Percentiles rank a stretch among this genome's conserved stretches.
phyloP scores from a whole-genome alignment of 83 land plant genomes.

The Picea engelmannii region DNA sequence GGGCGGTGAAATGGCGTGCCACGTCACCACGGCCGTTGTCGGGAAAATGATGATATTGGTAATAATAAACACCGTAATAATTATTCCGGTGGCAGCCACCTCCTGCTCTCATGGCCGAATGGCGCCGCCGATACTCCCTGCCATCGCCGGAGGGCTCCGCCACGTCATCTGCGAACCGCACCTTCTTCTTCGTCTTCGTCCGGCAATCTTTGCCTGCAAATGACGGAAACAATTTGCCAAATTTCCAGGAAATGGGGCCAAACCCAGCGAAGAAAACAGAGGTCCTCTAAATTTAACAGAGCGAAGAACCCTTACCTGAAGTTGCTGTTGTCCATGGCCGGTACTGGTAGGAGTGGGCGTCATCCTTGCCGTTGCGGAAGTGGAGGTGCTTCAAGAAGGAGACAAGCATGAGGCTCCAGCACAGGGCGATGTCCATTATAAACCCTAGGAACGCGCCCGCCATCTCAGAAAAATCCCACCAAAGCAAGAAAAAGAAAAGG shows the following conservation, averaged over 20 bases:
- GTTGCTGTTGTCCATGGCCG: background rate
- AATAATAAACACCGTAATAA: too few relatives aligned
- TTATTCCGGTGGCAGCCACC: too few relatives aligned
- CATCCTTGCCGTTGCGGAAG: background rate
- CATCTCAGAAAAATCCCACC: background rate
- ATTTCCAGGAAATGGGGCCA: background rate
- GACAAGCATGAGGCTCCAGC: background rate
- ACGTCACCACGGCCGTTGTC: too few relatives aligned
- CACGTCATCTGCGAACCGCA: background rate
- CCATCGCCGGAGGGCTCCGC: background rate
- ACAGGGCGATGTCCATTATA: background rate
- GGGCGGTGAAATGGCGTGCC: too few relatives aligned
- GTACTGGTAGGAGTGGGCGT: background rate
- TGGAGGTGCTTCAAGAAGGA: background rate
- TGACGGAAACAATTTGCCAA: too few relatives aligned
- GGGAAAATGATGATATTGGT: too few relatives aligned
- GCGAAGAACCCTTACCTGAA: background rate
- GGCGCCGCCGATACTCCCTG: background rate
- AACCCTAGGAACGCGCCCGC: background rate
- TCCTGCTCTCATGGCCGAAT: background rate
- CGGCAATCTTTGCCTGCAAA: background rate
- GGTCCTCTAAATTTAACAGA: background rate
- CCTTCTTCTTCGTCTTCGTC: background rate
- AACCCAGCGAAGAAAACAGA: background rate
- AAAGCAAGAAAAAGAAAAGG: too few relatives aligned